Conservation (phyloP, 805 yeast genomes). For the Kodamaea kakaduensis region DNA sequence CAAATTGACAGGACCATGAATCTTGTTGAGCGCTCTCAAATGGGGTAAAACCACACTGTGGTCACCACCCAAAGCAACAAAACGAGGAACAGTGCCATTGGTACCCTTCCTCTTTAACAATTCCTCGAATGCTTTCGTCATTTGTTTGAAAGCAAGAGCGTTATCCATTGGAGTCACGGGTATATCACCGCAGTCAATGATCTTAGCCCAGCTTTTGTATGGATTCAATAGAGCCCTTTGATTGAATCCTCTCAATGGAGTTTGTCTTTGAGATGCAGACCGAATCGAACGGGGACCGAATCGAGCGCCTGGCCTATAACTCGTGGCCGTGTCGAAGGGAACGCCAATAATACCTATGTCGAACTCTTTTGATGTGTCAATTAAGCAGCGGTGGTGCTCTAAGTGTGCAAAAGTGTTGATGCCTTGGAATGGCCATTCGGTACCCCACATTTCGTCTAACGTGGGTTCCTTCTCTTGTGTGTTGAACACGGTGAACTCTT, state of each 20-base stretch:
- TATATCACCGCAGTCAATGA: constrained; percentile 55
- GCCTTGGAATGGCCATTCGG: constrained; percentile 69
- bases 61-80: constrained; percentile 78
- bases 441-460: constrained; percentile 66
- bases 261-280: constrained; percentile 67
- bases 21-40: constrained; percentile 54
- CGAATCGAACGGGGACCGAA: constrained; percentile 77
- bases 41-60: constrained; percentile 75
- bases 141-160: constrained; percentile 47
- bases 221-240: constrained; percentile 57
- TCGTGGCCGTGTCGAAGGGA: constrained; percentile 79
- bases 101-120: constrained; percentile 39
- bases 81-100: constrained; percentile 47
- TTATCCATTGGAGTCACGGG: constrained; percentile 62
- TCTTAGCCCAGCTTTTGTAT: constrained; percentile 45
- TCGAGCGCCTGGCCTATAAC: constrained; percentile 77
- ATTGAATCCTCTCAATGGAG: constrained; percentile 65
- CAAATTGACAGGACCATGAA: constrained; percentile 66
- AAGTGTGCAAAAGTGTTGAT: constrained; percentile 73
- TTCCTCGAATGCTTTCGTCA: constrained; percentile 51
- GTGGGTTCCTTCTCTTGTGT: constrained; percentile 12
- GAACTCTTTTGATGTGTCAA: constrained; percentile 42
- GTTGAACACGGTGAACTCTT: neutral
- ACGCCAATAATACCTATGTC: constrained; percentile 76
- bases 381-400: constrained; percentile 55